phyloP scores from a whole-genome alignment of 176 grass and related monocot genomes.

The Musa acuminata region DNA sequence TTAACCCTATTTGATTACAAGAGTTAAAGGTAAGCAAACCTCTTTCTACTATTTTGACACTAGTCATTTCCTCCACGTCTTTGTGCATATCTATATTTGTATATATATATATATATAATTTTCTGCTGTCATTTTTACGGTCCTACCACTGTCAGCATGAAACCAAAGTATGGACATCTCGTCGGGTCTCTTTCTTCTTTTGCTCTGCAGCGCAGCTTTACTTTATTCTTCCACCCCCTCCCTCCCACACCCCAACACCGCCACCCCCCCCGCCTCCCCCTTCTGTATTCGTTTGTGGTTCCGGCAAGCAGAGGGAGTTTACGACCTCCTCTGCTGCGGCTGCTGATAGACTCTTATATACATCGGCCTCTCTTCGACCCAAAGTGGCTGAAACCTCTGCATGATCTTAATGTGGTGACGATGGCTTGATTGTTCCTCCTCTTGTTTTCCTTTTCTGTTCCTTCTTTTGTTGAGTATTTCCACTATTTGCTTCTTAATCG shows the following conservation, averaged over 20 bases:
- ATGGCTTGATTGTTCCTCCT: background rate
- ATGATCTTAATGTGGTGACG: background rate
- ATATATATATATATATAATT: no score
- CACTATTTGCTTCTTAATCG: background rate
- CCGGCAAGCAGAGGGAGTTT: background rate
- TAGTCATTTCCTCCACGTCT: background rate
- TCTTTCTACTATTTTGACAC: background rate
- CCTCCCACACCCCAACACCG: no score
- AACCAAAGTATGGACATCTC: background rate
- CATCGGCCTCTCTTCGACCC: background rate
- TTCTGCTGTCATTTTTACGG: background rate
- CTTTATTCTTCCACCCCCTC: background rate
- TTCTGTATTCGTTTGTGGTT: background rate
- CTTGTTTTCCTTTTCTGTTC: background rate
- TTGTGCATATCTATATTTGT: background rate
- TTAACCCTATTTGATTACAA: background rate
- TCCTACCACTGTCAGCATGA: background rate
- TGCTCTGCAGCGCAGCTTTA: background rate
- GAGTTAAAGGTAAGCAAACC: background rate
- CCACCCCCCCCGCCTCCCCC: no score
- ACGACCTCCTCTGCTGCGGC: background rate
- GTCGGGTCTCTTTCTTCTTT: slow-evolving; percentile 4
- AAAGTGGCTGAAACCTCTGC: background rate
- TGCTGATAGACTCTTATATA: background rate
- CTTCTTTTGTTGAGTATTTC: background rate